phyloP scores from a whole-genome alignment of 768 basidiomycete genomes.

The Boletus rubescentipes region DNA sequence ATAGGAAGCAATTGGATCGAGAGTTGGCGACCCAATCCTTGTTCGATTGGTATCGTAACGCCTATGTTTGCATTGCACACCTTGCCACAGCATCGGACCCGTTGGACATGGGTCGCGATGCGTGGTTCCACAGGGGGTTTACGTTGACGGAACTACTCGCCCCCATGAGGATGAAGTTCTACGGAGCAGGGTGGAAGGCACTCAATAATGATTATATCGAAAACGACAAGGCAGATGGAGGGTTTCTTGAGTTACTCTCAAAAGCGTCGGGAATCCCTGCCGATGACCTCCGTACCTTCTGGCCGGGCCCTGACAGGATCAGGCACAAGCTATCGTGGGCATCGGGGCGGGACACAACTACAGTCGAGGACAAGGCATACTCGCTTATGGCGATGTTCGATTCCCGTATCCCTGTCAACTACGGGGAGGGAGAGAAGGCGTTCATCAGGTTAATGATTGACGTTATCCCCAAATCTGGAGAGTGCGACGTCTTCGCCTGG shows the following conservation, averaged over 20 bases:
- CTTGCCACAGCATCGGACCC: conserved; percentile 1
- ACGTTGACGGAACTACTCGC: conserved; percentile 21
- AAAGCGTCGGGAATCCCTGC: conserved; percentile 11
- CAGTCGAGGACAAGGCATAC: conserved; percentile 19
- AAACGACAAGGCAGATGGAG: conserved; percentile 24
- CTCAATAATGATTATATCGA: conserved; percentile 17
- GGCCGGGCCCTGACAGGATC: conserved; percentile 18
- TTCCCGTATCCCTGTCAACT: conserved; percentile 8
- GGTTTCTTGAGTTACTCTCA: conserved; percentile 14
- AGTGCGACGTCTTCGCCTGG: conserved; percentile 25
- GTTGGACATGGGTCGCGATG: conserved; percentile 6
- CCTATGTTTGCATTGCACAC: conserved; percentile 20
- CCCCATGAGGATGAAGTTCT: conserved; percentile 21
- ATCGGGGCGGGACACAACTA: conserved; percentile 9
- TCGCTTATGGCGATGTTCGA: conserved; percentile 20
- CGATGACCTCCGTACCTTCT: conserved; percentile 18
- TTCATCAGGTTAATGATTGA: conserved; percentile 22
- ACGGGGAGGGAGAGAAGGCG: conserved; percentile 14
- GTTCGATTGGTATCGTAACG: conserved; percentile 23
- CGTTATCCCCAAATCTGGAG: conserved; percentile 12
- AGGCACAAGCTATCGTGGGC: conserved; percentile 22
- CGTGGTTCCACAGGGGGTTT: conserved; percentile 19
- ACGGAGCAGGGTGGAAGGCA: conserved; percentile 16
- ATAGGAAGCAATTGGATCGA: background rate
- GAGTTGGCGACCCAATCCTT: background rate